Percentiles rank a stretch among this genome's conserved stretches.
These are phyloP conservation scores for peach (Prunus persica) DNA, from an alignment of 306 rosid species.

Conservation along the genomic window DNA sequence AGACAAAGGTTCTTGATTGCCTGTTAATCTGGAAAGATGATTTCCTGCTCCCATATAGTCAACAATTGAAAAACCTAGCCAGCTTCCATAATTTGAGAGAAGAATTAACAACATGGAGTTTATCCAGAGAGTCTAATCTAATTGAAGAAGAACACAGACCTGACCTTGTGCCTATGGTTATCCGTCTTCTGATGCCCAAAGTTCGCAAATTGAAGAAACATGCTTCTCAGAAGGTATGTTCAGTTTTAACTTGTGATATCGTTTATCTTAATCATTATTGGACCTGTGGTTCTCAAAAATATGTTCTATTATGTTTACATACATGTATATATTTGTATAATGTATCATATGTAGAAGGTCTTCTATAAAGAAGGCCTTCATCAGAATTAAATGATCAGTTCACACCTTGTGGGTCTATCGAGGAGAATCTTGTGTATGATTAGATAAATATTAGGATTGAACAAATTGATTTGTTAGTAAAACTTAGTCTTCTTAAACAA, in stretches of 20 bases:
- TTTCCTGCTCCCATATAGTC: conserved; percentile 56
- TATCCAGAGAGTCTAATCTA: conserved; percentile 61
- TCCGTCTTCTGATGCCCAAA: conserved; percentile 82
- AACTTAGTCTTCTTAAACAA: neutral
- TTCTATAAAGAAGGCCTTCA: neutral
- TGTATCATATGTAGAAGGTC: neutral
- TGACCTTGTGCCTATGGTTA: conserved; percentile 67
- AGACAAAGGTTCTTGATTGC: conserved; percentile 77
- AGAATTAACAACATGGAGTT: conserved; percentile 86
- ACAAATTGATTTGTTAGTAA: neutral
- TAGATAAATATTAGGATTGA: neutral
- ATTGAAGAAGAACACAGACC: conserved; percentile 69
- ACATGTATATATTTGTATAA: neutral
- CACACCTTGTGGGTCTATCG: neutral
- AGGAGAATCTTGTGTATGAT: neutral
- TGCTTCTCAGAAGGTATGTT: conserved; percentile 78
- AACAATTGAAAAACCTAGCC: conserved; percentile 69
- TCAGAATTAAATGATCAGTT: neutral
- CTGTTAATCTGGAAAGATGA: conserved; percentile 78
- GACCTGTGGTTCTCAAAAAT: neutral
- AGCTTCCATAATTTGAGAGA: conserved; percentile 62
- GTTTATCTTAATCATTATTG: conserved; percentile 4
- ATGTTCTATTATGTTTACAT: neutral
- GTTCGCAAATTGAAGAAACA: conserved; percentile 79
- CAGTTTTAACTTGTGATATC: neutral